Evolutionary conservation across 768 basidiomycete species (phyloP), one percentile per base, ranked within the genome.

Genomic region (Auricularia heimuer): DNA sequence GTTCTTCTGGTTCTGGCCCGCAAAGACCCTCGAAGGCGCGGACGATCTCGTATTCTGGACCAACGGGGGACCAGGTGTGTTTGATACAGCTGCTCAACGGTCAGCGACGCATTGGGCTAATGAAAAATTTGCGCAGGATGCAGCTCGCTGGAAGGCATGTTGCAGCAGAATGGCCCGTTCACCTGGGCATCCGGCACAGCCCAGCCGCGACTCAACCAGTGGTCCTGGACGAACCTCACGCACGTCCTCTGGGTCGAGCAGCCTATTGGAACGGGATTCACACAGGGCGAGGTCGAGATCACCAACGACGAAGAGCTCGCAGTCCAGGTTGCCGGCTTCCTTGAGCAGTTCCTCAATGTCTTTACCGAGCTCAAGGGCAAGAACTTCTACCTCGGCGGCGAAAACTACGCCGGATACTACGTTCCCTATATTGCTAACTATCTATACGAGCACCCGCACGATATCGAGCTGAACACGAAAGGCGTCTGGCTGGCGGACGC

Each of bases 11-110:
- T 73, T 74, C 62, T 76, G 75, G 74, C 75, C 74, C 3, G 72
- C 75, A 3, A 73, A 70, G 35, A 73, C 74, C 60, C 65, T 67
- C 4, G 72, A 72, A 1, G 68, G 74, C 62, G 70, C 68, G 4
- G 71, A 70, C 11, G 73, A 75, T 39, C 67, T 74, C 3, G 29
- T 72, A 6, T 76, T 74, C 65, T 75, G 76, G 76, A 76, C 75
- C 4, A 77, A 77, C 47, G 76, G 76, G 71, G 47, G 47, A 3
- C 47, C 47, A 51, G 47, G 47, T 51, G 18, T 21, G 47, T 51
- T 18, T 10, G 1, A 14, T 51, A 12, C 21, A 18, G 2, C 7
- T 51, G 16, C 29, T 29, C 47, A 18, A 51, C 3, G 39, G 7
- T 14, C 11, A 10, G 11, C 0, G 24, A 10, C 14, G 14, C 6